These are phyloP conservation scores for Cetradonia linearis DNA, from an alignment of 495 filamentous ascomycete genomes.

Conservation along the genomic window DNA sequence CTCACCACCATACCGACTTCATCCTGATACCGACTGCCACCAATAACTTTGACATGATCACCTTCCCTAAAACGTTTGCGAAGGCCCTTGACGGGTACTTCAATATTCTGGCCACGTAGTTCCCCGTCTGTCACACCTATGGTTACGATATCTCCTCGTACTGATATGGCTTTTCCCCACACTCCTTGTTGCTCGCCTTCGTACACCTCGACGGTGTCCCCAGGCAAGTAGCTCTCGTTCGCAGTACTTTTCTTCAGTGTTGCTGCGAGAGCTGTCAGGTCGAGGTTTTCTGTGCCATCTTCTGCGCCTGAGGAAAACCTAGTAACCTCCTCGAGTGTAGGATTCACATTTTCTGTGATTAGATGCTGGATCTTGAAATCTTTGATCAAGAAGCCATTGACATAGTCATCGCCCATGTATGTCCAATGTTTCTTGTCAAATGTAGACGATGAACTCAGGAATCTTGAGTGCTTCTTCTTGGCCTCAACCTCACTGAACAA, in stretches of 20 bases:
- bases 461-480: conserved; percentile 71
- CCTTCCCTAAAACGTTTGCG: conserved; percentile 88
- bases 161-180: conserved; percentile 70
- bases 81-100: conserved; percentile 84
- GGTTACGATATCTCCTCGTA: conserved; percentile 86
- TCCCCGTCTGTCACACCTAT: conserved; percentile 77
- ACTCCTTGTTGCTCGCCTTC: conserved; percentile 93
- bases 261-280: conserved; percentile 78
- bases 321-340: conserved; percentile 87
- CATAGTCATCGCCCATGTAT: conserved; percentile 77
- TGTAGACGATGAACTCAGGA: conserved; percentile 46
- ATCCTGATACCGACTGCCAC: conserved; percentile 83
- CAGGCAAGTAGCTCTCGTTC: conserved; percentile 73
- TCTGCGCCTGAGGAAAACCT: conserved; percentile 80
- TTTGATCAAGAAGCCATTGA: conserved; percentile 89
- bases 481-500: conserved; percentile 93
- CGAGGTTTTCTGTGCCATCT: conserved; percentile 86
- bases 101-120: conserved; percentile 71
- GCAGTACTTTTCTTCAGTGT: conserved; percentile 70
- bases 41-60: conserved; percentile 98
- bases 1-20: conserved; percentile 95
- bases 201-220: conserved; percentile 91
- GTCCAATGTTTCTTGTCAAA: conserved; percentile 64
- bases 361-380: conserved; percentile 83
- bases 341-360: conserved; percentile 77